phyloP scores from a whole-genome alignment of 305 asterid species.

The Petunia hybrid region DNA sequence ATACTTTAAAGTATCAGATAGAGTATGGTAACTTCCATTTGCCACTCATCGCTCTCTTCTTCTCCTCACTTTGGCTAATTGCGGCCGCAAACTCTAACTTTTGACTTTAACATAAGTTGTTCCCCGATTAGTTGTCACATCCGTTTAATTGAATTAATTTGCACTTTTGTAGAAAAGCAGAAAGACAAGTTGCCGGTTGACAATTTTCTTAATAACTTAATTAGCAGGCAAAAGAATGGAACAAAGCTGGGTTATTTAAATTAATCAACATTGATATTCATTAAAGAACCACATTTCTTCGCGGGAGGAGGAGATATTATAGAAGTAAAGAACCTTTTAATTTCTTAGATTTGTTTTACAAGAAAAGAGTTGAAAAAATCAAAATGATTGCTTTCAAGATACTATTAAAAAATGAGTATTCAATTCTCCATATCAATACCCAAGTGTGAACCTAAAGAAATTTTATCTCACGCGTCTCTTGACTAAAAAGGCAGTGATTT shows the following conservation, averaged over 20 bases:
- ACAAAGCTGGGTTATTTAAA: background rate
- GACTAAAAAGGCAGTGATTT: background rate
- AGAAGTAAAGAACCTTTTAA: background rate
- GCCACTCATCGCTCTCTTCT: too few relatives aligned
- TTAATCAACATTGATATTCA: background rate
- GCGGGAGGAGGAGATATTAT: background rate
- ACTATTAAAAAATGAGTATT: background rate
- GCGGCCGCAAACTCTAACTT: too few relatives aligned
- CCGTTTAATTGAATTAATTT: too few relatives aligned
- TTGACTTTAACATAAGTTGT: too few relatives aligned
- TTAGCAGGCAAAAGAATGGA: too few relatives aligned
- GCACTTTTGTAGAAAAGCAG: too few relatives aligned
- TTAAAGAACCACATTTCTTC: background rate
- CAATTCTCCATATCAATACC: background rate
- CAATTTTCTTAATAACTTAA: too few relatives aligned
- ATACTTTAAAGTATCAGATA: too few relatives aligned
- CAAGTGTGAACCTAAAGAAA: conserved; percentile 1
- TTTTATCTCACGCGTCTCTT: background rate
- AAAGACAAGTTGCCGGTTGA: too few relatives aligned
- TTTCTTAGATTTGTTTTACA: background rate
- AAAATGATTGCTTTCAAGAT: background rate
- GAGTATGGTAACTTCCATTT: too few relatives aligned
- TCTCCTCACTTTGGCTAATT: too few relatives aligned
- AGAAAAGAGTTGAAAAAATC: conserved; percentile 19
- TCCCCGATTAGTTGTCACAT: too few relatives aligned